Evolutionary conservation across 495 filamentous ascomycete species (phyloP), one percentile per base, ranked within the genome.

Genomic region (Platismatia glauca): DNA sequence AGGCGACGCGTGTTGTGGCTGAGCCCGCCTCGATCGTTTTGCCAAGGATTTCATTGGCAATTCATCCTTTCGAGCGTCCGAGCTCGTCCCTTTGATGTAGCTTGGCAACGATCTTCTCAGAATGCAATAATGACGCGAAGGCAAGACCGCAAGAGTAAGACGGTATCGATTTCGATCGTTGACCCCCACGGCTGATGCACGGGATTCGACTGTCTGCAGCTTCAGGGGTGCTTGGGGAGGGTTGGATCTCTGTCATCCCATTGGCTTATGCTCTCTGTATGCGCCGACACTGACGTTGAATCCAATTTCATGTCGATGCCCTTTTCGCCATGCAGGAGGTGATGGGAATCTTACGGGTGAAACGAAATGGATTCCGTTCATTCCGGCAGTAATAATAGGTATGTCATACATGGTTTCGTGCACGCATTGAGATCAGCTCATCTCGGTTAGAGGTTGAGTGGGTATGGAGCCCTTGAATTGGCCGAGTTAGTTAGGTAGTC

Each of bases 371-470:
- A n/a, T n/a, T n/a, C n/a, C n/a, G n/a, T n/a, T n/a, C n/a, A n/a
- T n/a, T n/a, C n/a, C n/a, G n/a, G n/a, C n/a, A n/a, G n/a, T n/a
- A n/a, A n/a, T n/a, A n/a, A n/a, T n/a, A n/a, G n/a, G n/a, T n/a
- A n/a, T n/a, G n/a, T n/a, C n/a, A n/a, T 24, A 27, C 1, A 11
- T 9, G 22, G 48, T 24, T 12, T 29, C 3, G 29, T 53, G 50
- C 50, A 53, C 50, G 50, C 13, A 60, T 48, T 60, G 13, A 20
- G 58, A 24, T 50, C 48, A 53, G 24, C 38, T 61, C 60, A 62
- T 62, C 38, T 62, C 52, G 60, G 50, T 62, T 37, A 44, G 27
- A 33, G 24, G 27, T 41, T 31, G 58, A 22, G 4, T 24, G 44
- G 44, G 22, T 48, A 9, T 4, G 22, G 9, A 24, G 44, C n/a